phyloP scores from a whole-genome alignment of 331 rosid genomes.

The Rhamnella rubrinervis region DNA sequence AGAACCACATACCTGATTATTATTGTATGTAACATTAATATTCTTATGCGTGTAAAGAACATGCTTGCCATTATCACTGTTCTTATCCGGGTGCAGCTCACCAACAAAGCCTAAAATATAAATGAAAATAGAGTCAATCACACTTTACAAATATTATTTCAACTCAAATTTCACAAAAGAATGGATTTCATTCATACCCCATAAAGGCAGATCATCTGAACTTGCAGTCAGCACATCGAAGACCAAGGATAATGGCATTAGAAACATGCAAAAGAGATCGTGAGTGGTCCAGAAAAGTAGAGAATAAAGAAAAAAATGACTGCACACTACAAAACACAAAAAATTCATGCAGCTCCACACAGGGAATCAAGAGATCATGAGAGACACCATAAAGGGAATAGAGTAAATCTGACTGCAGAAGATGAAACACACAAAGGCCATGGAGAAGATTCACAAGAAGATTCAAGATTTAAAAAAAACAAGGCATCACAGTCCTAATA shows the following conservation, averaged over 20 bases:
- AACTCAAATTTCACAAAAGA: conserved; percentile 26
- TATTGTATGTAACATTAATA: conserved; percentile 68
- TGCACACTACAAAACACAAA: not conserved
- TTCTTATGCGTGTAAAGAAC: conserved; percentile 84
- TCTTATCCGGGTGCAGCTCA: conserved; percentile 75
- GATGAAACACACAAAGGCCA: too few species aligned
- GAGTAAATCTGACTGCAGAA: too few species aligned
- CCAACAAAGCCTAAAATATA: conserved; percentile 81
- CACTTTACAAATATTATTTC: not conserved
- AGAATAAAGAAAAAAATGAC: not conserved
- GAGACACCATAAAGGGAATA: too few species aligned
- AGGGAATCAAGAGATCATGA: not conserved
- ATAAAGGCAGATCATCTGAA: conserved; percentile 96
- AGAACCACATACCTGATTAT: conserved; percentile 75
- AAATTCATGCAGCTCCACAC: not conserved
- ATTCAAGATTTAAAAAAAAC: too few species aligned
- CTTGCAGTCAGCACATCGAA: conserved; percentile 35
- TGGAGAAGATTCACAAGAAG: too few species aligned
- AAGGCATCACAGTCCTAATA: too few species aligned
- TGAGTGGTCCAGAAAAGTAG: conserved; percentile 17
- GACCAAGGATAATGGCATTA: conserved; percentile 38
- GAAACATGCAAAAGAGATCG: conserved; percentile 24
- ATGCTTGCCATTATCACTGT: conserved; percentile 77
- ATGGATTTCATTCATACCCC: conserved; percentile 66
- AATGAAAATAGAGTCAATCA: conserved; percentile 20